These are phyloP conservation scores for Talaromyces islandicus DNA, from an alignment of 2,329 filamentous ascomycete genomes.

Conservation along the genomic window DNA sequence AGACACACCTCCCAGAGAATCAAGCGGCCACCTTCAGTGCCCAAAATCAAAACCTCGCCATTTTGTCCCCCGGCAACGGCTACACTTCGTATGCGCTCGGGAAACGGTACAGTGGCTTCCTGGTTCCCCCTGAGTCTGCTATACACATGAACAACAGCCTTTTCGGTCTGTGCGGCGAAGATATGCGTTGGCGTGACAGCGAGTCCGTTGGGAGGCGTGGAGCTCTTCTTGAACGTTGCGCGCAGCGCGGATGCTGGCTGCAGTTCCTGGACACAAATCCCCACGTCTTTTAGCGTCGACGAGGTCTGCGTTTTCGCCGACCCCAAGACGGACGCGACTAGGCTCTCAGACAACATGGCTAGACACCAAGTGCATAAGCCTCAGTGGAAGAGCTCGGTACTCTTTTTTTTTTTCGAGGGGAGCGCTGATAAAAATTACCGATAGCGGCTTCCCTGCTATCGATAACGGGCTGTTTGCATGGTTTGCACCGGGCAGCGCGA, in stretches of 20 bases:
- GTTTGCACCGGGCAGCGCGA: constrained; percentile 19
- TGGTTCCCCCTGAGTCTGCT: constrained; percentile 76
- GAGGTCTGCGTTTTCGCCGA: constrained; percentile 39
- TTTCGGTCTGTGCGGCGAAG: constrained; percentile 86
- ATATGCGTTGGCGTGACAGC: constrained; percentile 76
- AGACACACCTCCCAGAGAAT: constrained; percentile 85
- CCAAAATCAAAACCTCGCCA: constrained; percentile 62
- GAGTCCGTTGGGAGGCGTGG: constrained; percentile 69
- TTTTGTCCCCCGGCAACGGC: constrained; percentile 61
- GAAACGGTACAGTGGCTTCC: constrained; percentile 81
- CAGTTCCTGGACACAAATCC: constrained; percentile 78
- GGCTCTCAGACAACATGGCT: constrained; percentile 45
- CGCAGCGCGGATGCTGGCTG: constrained; percentile 72
- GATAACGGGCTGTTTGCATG: constrained; percentile 24
- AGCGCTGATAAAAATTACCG: constrained; percentile 2
- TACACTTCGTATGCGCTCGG: constrained; percentile 76
- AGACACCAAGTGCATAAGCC: constrained; percentile 2
- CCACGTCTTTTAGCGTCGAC: constrained; percentile 64
- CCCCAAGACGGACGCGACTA: constrained; percentile 40
- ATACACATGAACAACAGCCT: constrained; percentile 90
- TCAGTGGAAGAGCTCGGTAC: not conserved
- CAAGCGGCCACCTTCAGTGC: constrained; percentile 77
- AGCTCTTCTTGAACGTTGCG: constrained; percentile 85
- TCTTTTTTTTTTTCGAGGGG: not conserved
- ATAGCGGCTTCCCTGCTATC: constrained; percentile 3